Conservation (phyloP, 768 basidiomycete genomes). For the Kwoniella pini region DNA sequence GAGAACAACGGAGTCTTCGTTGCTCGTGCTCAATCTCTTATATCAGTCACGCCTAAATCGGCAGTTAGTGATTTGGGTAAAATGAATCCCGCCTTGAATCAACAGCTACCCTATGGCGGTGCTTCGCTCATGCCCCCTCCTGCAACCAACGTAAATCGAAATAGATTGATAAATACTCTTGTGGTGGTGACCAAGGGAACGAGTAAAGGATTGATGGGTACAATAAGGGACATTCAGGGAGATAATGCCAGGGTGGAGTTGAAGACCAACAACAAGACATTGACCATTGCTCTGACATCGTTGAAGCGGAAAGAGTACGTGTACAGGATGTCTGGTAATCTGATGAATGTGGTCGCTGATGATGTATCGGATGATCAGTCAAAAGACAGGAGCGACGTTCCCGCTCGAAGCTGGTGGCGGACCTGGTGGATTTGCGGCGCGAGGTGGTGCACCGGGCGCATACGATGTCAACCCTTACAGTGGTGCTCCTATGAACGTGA, state of each 20-base stretch:
- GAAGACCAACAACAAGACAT: conserved; percentile 81
- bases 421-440: conserved; percentile 15
- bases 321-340: not conserved
- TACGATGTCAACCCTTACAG: conserved; percentile 48
- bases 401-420: conserved; percentile 38
- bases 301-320: conserved; percentile 71
- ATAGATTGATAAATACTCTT: conserved; percentile 73
- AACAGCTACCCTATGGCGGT: conserved; percentile 44
- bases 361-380: conserved; percentile 12
- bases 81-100: conserved; percentile 76
- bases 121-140: conserved; percentile 46
- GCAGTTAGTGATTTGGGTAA: conserved; percentile 77
- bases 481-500: conserved; percentile 28
- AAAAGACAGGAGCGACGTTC: conserved; percentile 39
- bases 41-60: conserved; percentile 81
- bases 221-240: conserved; percentile 94
- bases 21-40: conserved; percentile 76
- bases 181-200: conserved; percentile 83
- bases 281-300: conserved; percentile 80
- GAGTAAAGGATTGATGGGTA: conserved; percentile 85
- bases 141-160: conserved; percentile 33
- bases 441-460: conserved; percentile 23
- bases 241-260: conserved; percentile 83
- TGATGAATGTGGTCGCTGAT: conserved; percentile 4
- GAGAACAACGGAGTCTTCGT: conserved; percentile 97